A percentile compares a stretch with the other conserved stretches of the same genome.
These are phyloP conservation scores for Monosporozyma yasuniensis DNA, from an alignment of 805 yeast species.

Conservation along the genomic window DNA sequence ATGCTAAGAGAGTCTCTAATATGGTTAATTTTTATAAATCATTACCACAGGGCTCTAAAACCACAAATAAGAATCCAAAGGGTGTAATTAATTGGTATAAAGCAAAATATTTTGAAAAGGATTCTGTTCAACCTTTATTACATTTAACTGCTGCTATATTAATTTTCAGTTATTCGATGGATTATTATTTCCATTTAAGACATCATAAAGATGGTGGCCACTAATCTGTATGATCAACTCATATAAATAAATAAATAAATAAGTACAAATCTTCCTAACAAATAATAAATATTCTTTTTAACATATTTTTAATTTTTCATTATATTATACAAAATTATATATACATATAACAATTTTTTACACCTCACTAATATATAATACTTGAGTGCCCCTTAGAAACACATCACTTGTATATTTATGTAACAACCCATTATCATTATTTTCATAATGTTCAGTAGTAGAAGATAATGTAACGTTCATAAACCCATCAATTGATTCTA, in stretches of 20 bases:
- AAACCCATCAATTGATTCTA: constrained; percentile 90
- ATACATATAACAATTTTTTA: constrained; percentile 6
- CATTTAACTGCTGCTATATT: constrained; percentile 66
- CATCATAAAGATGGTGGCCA: constrained; percentile 37
- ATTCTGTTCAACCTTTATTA: constrained; percentile 72
- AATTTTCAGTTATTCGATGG: constrained; percentile 78
- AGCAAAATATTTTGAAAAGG: constrained; percentile 78
- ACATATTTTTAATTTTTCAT: not conserved
- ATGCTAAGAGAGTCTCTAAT: constrained; percentile 92
- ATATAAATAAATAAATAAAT: not conserved
- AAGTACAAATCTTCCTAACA: not conserved
- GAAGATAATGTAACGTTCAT: constrained; percentile 87
- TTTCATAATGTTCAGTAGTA: constrained; percentile 49
- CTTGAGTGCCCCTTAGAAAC: constrained; percentile 31
- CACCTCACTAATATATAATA: constrained; percentile 30
- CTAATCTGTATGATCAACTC: not conserved
- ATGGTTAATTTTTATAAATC: constrained; percentile 94
- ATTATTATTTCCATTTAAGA: constrained; percentile 83
- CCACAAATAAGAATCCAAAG: constrained; percentile 40
- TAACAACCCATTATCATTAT: constrained; percentile 23
- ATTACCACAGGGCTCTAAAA: constrained; percentile 88
- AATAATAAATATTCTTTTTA: not conserved
- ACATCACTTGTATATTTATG: constrained; percentile 28
- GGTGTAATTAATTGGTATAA: constrained; percentile 70
- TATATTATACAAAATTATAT: not conserved